A percentile compares a stretch with the other conserved stretches of the same genome.
These are phyloP conservation scores for Aechmea fasciata DNA, from an alignment of 176 grass and related monocot species.

Conservation along the genomic window DNA sequence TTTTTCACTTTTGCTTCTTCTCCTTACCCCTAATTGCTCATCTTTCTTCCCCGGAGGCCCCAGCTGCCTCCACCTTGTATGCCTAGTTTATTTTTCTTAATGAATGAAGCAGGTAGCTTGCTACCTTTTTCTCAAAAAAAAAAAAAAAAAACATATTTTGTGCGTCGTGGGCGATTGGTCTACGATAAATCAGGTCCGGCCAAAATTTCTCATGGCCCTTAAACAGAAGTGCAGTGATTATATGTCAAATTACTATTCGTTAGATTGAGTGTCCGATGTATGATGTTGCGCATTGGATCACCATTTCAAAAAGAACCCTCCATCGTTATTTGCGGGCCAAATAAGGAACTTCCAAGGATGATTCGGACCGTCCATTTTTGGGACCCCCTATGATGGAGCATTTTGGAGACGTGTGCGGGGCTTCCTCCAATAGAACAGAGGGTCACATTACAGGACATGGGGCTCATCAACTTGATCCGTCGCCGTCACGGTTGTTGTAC, in stretches of 20 bases:
- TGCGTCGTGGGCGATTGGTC: too few relatives aligned
- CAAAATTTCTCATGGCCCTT: too few relatives aligned
- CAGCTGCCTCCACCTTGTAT: too few relatives aligned
- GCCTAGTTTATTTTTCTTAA: too few relatives aligned
- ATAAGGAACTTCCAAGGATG: neutral
- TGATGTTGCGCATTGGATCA: neutral
- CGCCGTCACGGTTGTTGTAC: neutral
- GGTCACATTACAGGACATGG: neutral
- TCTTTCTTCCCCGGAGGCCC: too few relatives aligned
- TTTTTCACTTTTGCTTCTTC: too few relatives aligned
- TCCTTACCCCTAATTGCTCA: too few relatives aligned
- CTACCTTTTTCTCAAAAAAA: too few relatives aligned
- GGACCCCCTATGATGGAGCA: neutral
- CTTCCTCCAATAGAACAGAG: neutral
- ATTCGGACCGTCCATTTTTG: neutral
- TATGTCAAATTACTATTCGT: neutral
- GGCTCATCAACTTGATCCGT: neutral
- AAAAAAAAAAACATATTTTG: too few relatives aligned
- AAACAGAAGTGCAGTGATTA: neutral
- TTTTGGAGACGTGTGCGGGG: neutral
- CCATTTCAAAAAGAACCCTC: neutral
- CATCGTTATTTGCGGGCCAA: neutral
- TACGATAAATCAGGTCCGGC: too few relatives aligned
- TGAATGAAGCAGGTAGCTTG: too few relatives aligned
- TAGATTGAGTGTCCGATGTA: neutral